Percentiles rank a stretch among this genome's conserved stretches.
Evolutionary conservation across 208 protist species (phyloP).

Genomic region (Leishmania lainsoni): DNA sequence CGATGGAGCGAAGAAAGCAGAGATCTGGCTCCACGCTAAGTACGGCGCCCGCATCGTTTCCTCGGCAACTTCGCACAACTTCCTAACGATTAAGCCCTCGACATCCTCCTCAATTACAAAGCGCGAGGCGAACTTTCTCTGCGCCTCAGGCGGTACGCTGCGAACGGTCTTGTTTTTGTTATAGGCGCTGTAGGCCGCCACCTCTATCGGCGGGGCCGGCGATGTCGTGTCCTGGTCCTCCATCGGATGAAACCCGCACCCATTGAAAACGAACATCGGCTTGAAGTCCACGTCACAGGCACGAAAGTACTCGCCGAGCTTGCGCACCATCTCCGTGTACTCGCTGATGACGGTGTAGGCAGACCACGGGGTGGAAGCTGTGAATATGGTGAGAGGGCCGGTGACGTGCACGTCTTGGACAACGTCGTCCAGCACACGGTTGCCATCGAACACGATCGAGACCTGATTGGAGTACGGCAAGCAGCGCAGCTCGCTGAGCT

Average conservation of each 20-base stretch:
- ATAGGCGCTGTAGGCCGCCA: constrained; percentile 25
- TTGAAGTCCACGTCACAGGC: constrained; percentile 35
- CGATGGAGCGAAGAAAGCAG: constrained; percentile 57
- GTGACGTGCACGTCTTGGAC: constrained; percentile 58
- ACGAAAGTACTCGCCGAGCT: constrained; percentile 27
- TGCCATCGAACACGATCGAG: constrained; percentile 77
- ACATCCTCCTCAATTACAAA: constrained; percentile 85
- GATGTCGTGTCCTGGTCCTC: constrained; percentile 34
- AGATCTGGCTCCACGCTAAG: constrained; percentile 87
- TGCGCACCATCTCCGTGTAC: constrained; percentile 32
- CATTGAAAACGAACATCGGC: constrained; percentile 66
- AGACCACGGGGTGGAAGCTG: constrained; percentile 63
- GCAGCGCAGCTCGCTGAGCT: constrained; percentile 47
- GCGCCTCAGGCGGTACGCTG: constrained; percentile 36
- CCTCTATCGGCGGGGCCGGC: constrained; percentile 21
- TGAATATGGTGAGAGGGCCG: constrained; percentile 69
- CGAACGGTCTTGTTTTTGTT: constrained; percentile 17
- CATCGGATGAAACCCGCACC: constrained; percentile 45
- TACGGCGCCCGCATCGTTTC: constrained; percentile 84
- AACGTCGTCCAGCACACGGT: constrained; percentile 77
- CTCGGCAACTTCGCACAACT: constrained; percentile 45
- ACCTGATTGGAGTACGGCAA: constrained; percentile 59
- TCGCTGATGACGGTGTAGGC: constrained; percentile 65
- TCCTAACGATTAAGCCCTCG: constrained; percentile 73
- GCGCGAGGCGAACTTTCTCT: constrained; percentile 44